Base-by-base conservation (phyloP, 169 alveolate species). In the Babesia sp. region DNA sequence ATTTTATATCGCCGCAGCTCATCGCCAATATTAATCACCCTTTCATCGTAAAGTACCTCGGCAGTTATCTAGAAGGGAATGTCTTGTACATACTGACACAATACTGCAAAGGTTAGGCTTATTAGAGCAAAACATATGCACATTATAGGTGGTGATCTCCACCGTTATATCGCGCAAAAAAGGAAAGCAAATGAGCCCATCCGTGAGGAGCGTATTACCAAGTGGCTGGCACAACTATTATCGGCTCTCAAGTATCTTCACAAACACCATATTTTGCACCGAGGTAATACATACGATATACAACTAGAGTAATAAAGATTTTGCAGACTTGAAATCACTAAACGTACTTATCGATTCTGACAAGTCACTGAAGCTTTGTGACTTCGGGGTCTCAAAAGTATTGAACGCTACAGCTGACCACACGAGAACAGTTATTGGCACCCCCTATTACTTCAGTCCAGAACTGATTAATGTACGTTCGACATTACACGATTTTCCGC, bases 401-500 rank as follows among this genome's bases (percentile, higher is more conserved):
- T 92, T 97, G 48, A 95, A 94, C 53, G 90, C 93, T 73, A 93
- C 99, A 0, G 85, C 90, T 31, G 97, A 96, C 58, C 95, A 95
- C 87, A 99, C 99, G 26, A 86, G 91, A 56, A 97, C 99, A 16
- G 89, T 94, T 87, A 96, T 97, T 39, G 99, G 99, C 48, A 98
- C 99, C 6, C 99, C 99, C 0, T 98, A 96, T 92, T 98, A 98
- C 91, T 87, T 98, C 84, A 95, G 99, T 31, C 99, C 99, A 0
- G 99, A 98, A 91, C 94, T 98, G 57, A 97, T 99, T 37, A 70
- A 63, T 63, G 89, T 81, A 36, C 6, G 89, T 73, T 29, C 18
- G 41, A 26, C 66, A 20, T 41, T 11, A 41, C n/a, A n/a, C n/a
- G n/a, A n/a, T n/a, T n/a, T n/a, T n/a, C n/a, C n/a, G n/a, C n/a